Conservation (phyloP, 257 asterid genomes). For the Sherardia arvensis region DNA sequence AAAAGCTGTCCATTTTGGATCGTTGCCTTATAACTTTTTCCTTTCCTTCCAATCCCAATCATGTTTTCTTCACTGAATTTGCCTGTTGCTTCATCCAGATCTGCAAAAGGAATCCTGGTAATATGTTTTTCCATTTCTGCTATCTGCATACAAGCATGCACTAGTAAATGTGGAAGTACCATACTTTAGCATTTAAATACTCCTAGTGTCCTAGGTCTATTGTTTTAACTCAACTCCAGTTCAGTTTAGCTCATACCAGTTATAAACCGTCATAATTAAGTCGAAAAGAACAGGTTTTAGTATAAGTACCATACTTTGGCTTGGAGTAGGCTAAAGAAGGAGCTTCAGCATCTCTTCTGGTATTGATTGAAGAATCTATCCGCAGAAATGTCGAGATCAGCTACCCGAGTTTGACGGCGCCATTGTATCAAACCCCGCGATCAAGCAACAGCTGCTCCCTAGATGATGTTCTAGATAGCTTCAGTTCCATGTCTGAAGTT, state of each 20-base stretch:
- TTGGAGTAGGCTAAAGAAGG: no score
- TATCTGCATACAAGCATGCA: slow-evolving; percentile 8
- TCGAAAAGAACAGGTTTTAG: no score
- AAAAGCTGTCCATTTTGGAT: neutral
- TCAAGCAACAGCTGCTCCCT: neutral
- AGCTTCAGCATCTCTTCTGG: neutral
- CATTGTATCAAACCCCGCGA: neutral
- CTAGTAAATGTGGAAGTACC: no score
- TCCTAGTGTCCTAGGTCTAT: no score
- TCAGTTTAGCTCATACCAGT: neutral
- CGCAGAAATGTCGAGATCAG: neutral
- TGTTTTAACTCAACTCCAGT: no score
- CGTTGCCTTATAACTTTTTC: no score
- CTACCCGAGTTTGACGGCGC: neutral
- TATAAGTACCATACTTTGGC: no score
- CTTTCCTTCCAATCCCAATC: neutral
- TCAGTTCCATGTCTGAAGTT: neutral
- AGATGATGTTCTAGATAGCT: neutral
- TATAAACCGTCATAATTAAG: no score
- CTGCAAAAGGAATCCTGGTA: slow-evolving; percentile 16
- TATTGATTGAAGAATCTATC: neutral
- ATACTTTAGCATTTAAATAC: no score
- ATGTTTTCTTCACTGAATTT: neutral
- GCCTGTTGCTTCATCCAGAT: neutral
- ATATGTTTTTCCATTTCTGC: slow-evolving; percentile 21